phyloP scores from a whole-genome alignment of 805 yeast genomes.

The Teunomyces tritomae region DNA sequence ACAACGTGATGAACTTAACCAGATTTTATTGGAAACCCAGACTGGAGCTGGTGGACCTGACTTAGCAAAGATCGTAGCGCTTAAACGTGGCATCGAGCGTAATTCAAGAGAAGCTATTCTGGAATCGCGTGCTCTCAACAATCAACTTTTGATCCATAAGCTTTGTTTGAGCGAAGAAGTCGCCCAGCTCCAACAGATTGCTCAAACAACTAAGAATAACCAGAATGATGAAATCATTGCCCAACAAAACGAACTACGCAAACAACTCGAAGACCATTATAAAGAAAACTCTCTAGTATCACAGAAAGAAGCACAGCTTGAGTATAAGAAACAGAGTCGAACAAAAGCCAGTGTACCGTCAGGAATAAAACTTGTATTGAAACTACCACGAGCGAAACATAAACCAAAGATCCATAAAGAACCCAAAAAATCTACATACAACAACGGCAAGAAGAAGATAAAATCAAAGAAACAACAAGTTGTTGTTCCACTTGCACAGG shows the following conservation, averaged over 20 bases:
- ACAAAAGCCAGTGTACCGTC: background rate
- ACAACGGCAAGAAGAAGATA: background rate
- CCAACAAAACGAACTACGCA: slow-evolving; percentile 21
- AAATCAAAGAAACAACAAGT: slow-evolving; percentile 2
- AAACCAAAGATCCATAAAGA: background rate
- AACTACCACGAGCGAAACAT: slow-evolving; percentile 5
- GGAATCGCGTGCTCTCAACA: slow-evolving; percentile 27
- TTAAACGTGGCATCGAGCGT: slow-evolving; percentile 6
- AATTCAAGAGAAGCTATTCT: slow-evolving; percentile 20
- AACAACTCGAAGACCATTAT: slow-evolving; percentile 34
- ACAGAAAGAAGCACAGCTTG: slow-evolving; percentile 31
- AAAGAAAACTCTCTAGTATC: slow-evolving; percentile 33
- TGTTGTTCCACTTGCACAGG: background rate
- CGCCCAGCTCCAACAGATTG: slow-evolving; percentile 15
- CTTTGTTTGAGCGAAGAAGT: slow-evolving; percentile 23
- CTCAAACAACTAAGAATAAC: slow-evolving; percentile 3
- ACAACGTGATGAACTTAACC: slow-evolving; percentile 7
- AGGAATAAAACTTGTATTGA: slow-evolving; percentile 10
- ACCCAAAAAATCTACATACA: background rate
- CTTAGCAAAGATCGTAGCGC: background rate
- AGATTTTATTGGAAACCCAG: slow-evolving; percentile 6
- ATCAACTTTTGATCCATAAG: slow-evolving; percentile 31
- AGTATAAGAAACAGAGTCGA: background rate
- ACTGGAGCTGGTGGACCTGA: background rate
- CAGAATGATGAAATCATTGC: slow-evolving; percentile 7